Base-by-base conservation (phyloP, 208 protist species). In the Acanthamoeba castellanii region DNA sequence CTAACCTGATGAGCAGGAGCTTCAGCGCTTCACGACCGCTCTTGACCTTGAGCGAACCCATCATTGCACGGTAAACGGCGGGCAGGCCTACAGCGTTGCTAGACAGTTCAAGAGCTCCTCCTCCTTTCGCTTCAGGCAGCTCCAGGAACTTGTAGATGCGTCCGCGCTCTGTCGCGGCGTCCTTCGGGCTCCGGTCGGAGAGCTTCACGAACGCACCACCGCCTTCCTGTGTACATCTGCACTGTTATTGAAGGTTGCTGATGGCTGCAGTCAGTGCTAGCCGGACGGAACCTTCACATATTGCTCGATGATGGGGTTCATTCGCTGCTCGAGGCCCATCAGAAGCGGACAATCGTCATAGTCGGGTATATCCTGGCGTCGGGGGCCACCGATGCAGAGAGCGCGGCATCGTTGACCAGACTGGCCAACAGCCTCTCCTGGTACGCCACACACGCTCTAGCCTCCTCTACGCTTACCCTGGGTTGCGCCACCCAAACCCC, bases 121-220 rank as follows among this genome's bases (percentile, higher is more conserved):
- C 32, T 76, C 20, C 68, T 27, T 3, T 18, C 16, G 27, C 90
- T 37, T 93, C 90, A n/a, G 45, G 87, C 34, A 92, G 32, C 22
- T 74, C 16, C 9, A 92, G 87, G 59, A 92, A 92, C 87, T 92
- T 68, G 34, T 92, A 74, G 61, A 92, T 92, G 32, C 87, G 87
- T 34, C 87, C 87, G 6, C 87, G 87, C 87, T 92, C 87, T 0
- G 87, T 92, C 1, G 87, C 42, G 0, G 90, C 30, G 27, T 94
- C 90, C 52, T 94, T 94, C 0, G 90, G 90, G 47, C 90, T 94
- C 0, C 90, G 64, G 20, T 78, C 70, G 14, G 90, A 94, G 25
- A 94, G 90, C 68, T 84, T 78, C 37, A 94, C 90, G 9, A 94
- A 66, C 42, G 90, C 90, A 9, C 87, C 87, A 18, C 87, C 87